Evolutionary conservation across 2,329 filamentous ascomycete species (phyloP).

Genomic region (Thermothelomyces thermophilus): DNA sequence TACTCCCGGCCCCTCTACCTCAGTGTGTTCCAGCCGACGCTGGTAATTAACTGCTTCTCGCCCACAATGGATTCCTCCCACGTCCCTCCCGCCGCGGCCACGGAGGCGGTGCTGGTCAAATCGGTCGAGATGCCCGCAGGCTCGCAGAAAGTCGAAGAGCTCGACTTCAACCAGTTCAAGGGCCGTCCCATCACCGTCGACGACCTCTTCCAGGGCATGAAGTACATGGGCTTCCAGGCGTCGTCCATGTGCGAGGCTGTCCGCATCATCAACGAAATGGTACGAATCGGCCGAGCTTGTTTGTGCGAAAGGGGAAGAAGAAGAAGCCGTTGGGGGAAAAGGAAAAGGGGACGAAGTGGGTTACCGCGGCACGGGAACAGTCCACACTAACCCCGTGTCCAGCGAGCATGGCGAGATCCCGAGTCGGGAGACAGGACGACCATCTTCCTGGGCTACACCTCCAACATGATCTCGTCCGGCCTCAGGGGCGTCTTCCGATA

Average conservation of each 20-base stretch:
- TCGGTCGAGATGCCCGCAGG: conserved; percentile 75
- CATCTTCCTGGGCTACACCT: conserved; percentile 96
- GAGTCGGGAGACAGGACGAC: conserved; percentile 76
- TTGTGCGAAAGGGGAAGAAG: not conserved
- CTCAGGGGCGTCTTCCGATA: conserved; percentile 87
- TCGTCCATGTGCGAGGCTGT: conserved; percentile 77
- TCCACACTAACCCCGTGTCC: conserved; percentile 19
- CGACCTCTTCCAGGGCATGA: conserved; percentile 76
- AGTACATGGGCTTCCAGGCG: conserved; percentile 70
- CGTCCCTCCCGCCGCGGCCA: conserved; percentile 53
- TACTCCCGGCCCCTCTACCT: too few relatives aligned
- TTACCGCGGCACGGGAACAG: not conserved
- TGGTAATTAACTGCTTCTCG: too few relatives aligned
- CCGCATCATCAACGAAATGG: conserved; percentile 93
- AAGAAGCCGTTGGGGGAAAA: too few relatives aligned
- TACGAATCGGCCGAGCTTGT: conserved; percentile 36
- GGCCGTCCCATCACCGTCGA: conserved; percentile 73
- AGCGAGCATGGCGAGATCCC: conserved; percentile 73
- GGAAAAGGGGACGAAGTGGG: not conserved
- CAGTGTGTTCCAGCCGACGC: too few relatives aligned
- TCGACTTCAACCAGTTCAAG: conserved; percentile 83
- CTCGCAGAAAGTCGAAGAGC: conserved; percentile 75
- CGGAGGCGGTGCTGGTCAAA: conserved; percentile 75
- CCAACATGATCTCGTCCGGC: conserved; percentile 94
- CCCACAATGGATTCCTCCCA: not conserved